Evolutionary conservation across 805 yeast species (phyloP).

Genomic region (Yueomyces sinensis): DNA sequence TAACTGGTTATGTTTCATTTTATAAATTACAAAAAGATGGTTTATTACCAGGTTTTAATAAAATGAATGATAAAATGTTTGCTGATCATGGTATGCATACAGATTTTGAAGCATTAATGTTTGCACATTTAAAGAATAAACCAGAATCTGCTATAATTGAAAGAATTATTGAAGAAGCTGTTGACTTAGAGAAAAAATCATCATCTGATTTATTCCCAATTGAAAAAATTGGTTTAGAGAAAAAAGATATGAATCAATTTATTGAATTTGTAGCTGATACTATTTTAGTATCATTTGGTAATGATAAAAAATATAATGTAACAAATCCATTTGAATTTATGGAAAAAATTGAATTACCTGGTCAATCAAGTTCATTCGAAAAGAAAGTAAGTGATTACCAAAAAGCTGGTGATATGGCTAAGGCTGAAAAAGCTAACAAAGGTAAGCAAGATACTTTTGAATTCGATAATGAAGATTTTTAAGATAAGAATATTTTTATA

Average conservation of each 20-base stretch:
- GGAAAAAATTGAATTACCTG: conserved; percentile 95
- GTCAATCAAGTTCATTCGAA: conserved; percentile 87
- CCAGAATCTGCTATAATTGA: conserved; percentile 67
- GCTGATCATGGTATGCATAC: conserved; percentile 98
- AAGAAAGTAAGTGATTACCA: background rate
- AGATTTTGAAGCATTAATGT: conserved; percentile 90
- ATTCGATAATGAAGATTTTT: background rate
- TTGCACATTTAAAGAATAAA: conserved; percentile 81
- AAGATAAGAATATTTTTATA: too few relatives aligned
- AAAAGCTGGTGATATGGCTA: background rate
- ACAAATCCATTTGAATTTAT: conserved; percentile 93
- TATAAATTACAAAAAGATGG: conserved; percentile 97
- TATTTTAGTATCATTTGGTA: conserved; percentile 77
- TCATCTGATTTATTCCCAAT: conserved; percentile 86
- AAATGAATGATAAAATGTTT: conserved; percentile 89
- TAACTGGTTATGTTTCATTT: conserved; percentile 93
- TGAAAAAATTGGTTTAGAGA: conserved; percentile 85
- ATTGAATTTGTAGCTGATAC: conserved; percentile 96
- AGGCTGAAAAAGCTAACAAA: background rate
- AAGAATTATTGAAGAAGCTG: conserved; percentile 87
- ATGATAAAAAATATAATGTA: conserved; percentile 73
- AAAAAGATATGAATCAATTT: conserved; percentile 84
- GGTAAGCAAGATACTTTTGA: background rate
- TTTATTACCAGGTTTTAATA: conserved; percentile 92
- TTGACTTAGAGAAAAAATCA: conserved; percentile 79